Conservation (phyloP, 768 basidiomycete genomes). For the Amanita pallidorosea region DNA sequence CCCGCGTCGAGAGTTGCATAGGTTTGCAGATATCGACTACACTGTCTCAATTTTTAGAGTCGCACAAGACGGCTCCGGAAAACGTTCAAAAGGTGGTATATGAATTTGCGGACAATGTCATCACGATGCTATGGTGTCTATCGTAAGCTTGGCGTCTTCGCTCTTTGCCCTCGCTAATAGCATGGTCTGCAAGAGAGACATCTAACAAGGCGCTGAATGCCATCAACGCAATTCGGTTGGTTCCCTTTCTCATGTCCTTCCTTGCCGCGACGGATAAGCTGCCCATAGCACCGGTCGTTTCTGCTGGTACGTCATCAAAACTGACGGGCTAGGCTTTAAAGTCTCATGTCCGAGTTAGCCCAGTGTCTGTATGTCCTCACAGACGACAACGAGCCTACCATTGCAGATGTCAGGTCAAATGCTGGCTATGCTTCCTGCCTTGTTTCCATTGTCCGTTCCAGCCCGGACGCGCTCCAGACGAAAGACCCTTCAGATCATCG, state of each 20-base stretch:
- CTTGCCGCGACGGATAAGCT: constrained; percentile 59
- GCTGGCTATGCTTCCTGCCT: constrained; percentile 55
- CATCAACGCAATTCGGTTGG: constrained; percentile 69
- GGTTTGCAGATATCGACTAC: constrained; percentile 56
- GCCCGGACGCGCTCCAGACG: constrained; percentile 22
- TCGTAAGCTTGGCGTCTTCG: constrained; percentile 49
- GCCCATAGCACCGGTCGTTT: constrained; percentile 59
- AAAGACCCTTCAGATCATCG: constrained; percentile 38
- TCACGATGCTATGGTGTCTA: constrained; percentile 89
- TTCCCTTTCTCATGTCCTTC: constrained; percentile 89
- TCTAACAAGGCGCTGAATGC: constrained; percentile 86
- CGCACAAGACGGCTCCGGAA: constrained; percentile 54
- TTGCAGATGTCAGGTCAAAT: constrained; percentile 51
- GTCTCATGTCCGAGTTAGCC: constrained; percentile 30
- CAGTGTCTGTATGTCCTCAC: constrained; percentile 91
- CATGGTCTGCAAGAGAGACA: constrained; percentile 56
- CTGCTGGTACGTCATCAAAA: constrained; percentile 52
- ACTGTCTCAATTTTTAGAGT: constrained; percentile 54
- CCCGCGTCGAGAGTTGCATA: background rate
- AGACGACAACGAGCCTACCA: constrained; percentile 77
- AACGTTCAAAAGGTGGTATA: constrained; percentile 69
- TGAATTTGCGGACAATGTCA: constrained; percentile 85
- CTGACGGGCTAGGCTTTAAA: background rate
- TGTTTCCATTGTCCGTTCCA: constrained; percentile 43
- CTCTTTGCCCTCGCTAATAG: background rate